A percentile compares a stretch with the other conserved stretches of the same genome.
Evolutionary conservation across 192 early-diverging fungal species (phyloP).

Genomic region (Haplosporangium gracile): DNA sequence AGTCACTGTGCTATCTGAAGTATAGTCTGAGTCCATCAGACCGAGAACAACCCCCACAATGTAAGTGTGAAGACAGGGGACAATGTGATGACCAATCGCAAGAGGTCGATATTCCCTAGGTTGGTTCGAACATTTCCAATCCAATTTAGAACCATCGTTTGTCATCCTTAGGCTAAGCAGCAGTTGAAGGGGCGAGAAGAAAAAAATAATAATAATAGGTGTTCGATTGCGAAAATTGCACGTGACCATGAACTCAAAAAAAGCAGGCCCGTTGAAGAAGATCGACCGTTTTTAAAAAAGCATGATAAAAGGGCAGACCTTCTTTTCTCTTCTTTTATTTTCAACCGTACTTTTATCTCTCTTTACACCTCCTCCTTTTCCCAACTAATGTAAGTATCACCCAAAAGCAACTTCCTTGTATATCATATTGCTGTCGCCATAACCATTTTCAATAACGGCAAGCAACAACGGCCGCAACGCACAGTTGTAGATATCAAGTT

Average conservation of each 20-base stretch:
- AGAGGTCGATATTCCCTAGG: not conserved
- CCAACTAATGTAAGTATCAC: conserved; percentile 10
- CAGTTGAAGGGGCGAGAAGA: not conserved
- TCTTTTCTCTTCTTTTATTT: conserved; percentile 8
- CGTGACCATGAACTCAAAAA: not conserved
- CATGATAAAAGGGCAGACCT: too few species aligned
- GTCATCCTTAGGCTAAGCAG: not conserved
- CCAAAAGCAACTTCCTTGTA: not conserved
- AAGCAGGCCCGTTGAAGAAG: not conserved
- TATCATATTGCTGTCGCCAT: not conserved
- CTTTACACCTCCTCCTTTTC: not conserved
- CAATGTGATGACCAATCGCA: not conserved
- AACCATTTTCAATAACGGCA: not conserved
- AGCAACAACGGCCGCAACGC: not conserved
- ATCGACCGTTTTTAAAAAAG: not conserved
- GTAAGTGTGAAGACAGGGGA: not conserved
- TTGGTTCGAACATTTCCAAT: not conserved
- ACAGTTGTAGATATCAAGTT: not conserved
- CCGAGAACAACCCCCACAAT: too few species aligned
- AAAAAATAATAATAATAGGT: not conserved
- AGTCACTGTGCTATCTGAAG: too few species aligned
- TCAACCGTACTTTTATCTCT: not conserved
- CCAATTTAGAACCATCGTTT: not conserved
- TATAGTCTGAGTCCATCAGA: too few species aligned
- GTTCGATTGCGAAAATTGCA: not conserved